Base-by-base conservation (phyloP, 345 rosid genomes). In the Syzygium oleosum region DNA sequence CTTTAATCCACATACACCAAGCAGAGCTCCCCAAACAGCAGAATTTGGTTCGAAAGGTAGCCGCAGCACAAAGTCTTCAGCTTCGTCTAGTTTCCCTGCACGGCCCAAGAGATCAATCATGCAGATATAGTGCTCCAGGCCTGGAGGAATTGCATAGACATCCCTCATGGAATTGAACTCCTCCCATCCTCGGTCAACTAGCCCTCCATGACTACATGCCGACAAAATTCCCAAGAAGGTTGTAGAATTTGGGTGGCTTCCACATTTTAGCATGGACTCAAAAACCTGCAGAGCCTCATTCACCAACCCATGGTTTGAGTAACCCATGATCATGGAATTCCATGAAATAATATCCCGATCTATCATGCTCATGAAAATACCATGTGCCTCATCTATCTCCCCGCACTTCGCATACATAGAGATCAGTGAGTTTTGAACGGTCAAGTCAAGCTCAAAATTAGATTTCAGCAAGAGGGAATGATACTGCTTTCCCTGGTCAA, bases 361-460 rank as follows among this genome's bases (percentile, higher is more conserved):
- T 5, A 15, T 85, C 95, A 93, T 92, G 78, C 84, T 84, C 22
- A 87, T 91, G 90, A 94, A 94, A 49, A 94, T 46, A 23, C 38
- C 58, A 86, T 88, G 90, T 84, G 95, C 93, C 86, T 86, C 90
- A 31, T 86, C 86, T 68, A 94, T 87, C 87, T 88, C 87, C 52
- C 96, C 96, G 52, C 93, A 92, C 91, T 94, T 94, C 41, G 93
- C 93, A 52, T 94, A 94, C 96, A 93, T 91, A 9, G 95, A 91
- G 78, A 94, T 91, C 68, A 93, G 85, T 46, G 93, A 92, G 86
- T 93, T 93, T 89, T 92, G 91, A 55, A 93, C 88, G 34, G 89
- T 89, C 86, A 93, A 88, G 85, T 93, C 92, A 52, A 52, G 53
- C 59, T 87, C 88, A 52, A 86, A 87, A 85, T 51, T 85, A 2